Percentiles rank a stretch among this genome's conserved stretches.
phyloP scores from a whole-genome alignment of 208 protist species.

The Trichomonas gallinae region DNA sequence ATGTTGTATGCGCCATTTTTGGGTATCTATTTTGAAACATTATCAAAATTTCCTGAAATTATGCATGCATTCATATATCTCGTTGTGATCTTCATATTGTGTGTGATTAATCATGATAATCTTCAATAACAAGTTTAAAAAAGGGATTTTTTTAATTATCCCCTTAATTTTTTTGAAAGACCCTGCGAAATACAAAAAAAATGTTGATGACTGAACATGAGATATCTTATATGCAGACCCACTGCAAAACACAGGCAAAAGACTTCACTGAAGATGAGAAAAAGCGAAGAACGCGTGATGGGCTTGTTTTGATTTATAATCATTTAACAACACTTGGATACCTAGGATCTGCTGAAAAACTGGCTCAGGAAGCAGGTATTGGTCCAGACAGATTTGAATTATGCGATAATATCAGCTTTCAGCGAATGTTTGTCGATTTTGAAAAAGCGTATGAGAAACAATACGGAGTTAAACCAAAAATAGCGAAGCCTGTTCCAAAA shows the following conservation, averaged over 20 bases:
- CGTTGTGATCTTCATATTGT: no score
- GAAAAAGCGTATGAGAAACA: not conserved
- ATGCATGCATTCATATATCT: no score
- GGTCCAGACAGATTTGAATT: not conserved
- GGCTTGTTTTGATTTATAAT: not conserved
- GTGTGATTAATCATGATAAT: no score
- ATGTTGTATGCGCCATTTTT: no score
- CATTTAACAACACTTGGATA: not conserved
- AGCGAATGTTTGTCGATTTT: not conserved
- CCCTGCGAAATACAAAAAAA: no score
- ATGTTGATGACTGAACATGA: not conserved
- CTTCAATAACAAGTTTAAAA: no score
- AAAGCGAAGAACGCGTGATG: not conserved
- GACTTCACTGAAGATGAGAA: not conserved
- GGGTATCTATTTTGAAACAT: no score
- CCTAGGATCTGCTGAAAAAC: not conserved
- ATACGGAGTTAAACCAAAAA: not conserved
- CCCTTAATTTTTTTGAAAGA: no score
- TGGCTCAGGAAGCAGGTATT: not conserved
- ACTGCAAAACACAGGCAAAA: not conserved
- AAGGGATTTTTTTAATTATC: no score
- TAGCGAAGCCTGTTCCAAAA: not conserved
- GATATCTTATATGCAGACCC: not conserved
- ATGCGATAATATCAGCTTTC: not conserved
- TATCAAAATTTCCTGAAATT: no score